phyloP scores from a whole-genome alignment of 306 rosid genomes.

The Adenanthera pavonina region DNA sequence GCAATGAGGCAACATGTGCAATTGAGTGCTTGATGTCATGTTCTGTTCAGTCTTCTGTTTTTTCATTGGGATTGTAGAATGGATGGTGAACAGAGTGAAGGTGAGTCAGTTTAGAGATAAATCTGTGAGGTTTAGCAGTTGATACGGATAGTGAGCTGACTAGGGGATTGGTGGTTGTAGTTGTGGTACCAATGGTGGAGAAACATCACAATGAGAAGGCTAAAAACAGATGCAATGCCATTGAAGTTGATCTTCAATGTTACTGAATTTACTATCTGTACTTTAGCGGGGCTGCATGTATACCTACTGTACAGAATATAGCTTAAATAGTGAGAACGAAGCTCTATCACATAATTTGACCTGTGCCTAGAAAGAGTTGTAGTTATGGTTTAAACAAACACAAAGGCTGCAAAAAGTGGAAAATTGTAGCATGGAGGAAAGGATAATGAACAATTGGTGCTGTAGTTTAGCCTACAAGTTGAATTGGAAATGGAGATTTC shows the following conservation, averaged over 20 bases:
- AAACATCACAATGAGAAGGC: conserved; percentile 39
- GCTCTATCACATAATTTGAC: conserved; percentile 8
- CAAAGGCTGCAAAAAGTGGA: conserved; percentile 31
- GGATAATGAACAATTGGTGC: background rate
- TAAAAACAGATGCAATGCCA: conserved; percentile 31
- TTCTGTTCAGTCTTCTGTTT: conserved; percentile 36
- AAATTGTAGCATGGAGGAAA: background rate
- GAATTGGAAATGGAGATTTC: background rate
- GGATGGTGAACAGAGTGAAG: conserved; percentile 42
- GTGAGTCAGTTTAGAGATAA: conserved; percentile 47
- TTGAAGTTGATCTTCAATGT: conserved; percentile 37
- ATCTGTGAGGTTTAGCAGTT: conserved; percentile 34
- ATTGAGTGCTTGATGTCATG: conserved; percentile 37
- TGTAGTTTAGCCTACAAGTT: background rate
- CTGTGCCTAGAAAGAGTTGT: background rate
- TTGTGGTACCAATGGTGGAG: conserved; percentile 29
- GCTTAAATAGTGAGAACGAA: conserved; percentile 6
- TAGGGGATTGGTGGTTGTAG: background rate
- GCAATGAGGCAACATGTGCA: conserved; percentile 43
- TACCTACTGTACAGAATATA: conserved; percentile 4
- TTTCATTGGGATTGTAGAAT: conserved; percentile 36
- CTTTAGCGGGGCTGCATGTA: conserved; percentile 21
- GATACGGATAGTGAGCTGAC: conserved; percentile 21
- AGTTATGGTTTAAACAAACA: conserved; percentile 16
- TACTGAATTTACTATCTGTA: background rate